These are phyloP conservation scores for Alternaria incomplexa DNA, from an alignment of 2,329 filamentous ascomycete genomes.

Conservation along the genomic window DNA sequence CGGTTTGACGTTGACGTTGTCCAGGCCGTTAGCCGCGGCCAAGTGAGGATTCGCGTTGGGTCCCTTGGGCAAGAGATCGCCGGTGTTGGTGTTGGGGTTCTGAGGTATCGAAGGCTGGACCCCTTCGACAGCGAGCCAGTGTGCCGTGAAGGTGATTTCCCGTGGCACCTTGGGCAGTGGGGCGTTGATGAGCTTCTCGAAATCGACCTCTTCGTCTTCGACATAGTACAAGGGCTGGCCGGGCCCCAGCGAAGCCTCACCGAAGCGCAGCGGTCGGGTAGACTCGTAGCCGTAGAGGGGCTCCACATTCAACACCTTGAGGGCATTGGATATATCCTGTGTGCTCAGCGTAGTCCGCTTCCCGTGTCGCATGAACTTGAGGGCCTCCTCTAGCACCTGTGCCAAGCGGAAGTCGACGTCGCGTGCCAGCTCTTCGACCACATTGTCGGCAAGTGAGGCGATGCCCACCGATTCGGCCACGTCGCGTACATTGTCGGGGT, in stretches of 20 bases:
- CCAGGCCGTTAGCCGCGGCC: constrained; percentile 80
- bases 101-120: constrained; percentile 96
- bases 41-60: constrained; percentile 85
- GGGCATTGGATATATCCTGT: constrained; percentile 84
- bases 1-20: constrained; percentile 84
- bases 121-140: constrained; percentile 97
- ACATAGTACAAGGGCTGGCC: constrained; percentile 96
- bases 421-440: constrained; percentile 83
- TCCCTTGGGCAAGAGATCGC: constrained; percentile 88
- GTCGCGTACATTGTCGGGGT: constrained; percentile 92
- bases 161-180: constrained; percentile 92
- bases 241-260: constrained; percentile 90
- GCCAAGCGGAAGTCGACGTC: constrained; percentile 95
- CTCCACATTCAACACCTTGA: constrained; percentile 88
- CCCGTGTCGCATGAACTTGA: constrained; percentile 94
- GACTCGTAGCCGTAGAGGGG: constrained; percentile 97
- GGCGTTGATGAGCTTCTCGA: constrained; percentile 98
- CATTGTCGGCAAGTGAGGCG: constrained; percentile 78
- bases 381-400: constrained; percentile 89
- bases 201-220: constrained; percentile 97
- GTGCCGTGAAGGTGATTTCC: constrained; percentile 91
- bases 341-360: constrained; percentile 87
- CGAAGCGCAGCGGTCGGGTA: constrained; percentile 84
- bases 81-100: constrained; percentile 88
- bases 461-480: constrained; percentile 97